Evolutionary conservation across 75 land plant genomes (phyloP), one percentile per base, ranked within the genome.

Genomic region (Cunninghamia lanceolata): DNA sequence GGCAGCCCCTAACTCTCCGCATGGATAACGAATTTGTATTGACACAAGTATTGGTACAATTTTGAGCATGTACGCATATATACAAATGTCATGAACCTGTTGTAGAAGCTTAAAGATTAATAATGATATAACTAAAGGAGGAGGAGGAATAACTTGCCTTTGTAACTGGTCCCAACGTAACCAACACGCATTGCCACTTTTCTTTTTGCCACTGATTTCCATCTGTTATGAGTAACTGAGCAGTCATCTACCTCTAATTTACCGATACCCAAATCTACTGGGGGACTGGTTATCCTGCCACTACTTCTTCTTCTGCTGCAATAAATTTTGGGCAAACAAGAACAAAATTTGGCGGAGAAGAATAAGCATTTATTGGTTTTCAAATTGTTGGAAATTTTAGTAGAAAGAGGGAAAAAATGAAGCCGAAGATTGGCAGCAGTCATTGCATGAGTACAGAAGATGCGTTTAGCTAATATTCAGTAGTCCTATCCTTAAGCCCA

Each of bases 171-270:
- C 7, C 99, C 99, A 28, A 95, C 96, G 83, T 98, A 98, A 14
- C 99, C 99, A 82, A 98, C 89, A 36, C 99, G 96, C 95, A 98
- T 86, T 9, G 92, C 95, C 53, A 98, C 99, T 84, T 96, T 98
- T 92, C 93, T 95, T 87, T 98, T 98, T 19, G 91, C 89, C 53
- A 90, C 81, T 0, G 95, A 53, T 43, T 90, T 86, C 95, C 95
- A 94, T 79, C 82, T 45, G 15, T 0, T 80, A 46, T 80, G 46
- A n/a, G 28, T 28, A 80, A 10, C 30, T 9, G 82, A 28, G 30
- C 50, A 80, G 3, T 3, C n/a, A 19, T 80, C 82, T 45, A 32
- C n/a, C 82, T 80, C 47, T 45, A 13, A 25, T 45, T 80, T 13
- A 2, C 4, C 32, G 28, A 43, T 43, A 45, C 9, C 47, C 46